These are phyloP conservation scores for Apium graveolens DNA, from an alignment of 129 eudicot species.

Conservation along the genomic window DNA sequence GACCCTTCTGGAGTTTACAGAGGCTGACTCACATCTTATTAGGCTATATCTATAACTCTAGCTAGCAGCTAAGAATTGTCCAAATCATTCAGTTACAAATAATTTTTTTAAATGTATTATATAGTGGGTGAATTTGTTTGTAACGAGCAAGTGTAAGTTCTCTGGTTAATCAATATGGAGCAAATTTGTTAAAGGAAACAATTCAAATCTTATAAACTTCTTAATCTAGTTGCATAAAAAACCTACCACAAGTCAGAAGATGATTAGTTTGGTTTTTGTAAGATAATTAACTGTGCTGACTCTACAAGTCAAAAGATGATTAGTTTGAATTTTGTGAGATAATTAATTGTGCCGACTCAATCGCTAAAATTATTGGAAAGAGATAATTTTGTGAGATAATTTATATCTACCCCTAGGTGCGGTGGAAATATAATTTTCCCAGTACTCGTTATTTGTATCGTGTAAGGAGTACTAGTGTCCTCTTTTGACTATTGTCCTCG, in stretches of 20 bases:
- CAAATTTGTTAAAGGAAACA: background rate
- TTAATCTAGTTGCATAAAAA: background rate
- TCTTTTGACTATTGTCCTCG: no score
- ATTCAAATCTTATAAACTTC: background rate
- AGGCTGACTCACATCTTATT: conserved; percentile 20
- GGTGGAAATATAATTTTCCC: no score
- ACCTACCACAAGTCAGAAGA: background rate
- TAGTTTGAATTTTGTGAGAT: no score
- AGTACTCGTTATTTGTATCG: no score
- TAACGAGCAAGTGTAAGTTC: background rate
- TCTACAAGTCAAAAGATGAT: no score
- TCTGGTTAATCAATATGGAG: background rate
- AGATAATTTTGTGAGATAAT: no score
- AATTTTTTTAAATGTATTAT: background rate
- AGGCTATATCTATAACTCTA: background rate
- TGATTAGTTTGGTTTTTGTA: no score
- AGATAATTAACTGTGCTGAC: no score
- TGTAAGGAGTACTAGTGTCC: no score
- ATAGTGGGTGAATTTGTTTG: background rate
- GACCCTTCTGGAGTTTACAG: conserved; percentile 87
- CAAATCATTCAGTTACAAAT: background rate
- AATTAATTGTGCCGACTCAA: no score
- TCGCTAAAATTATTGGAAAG: no score
- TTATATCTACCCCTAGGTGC: no score
- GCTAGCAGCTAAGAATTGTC: background rate